Percentiles rank a stretch among this genome's conserved stretches.
Conservation (phyloP, 2,329 filamentous ascomycete species). For the Orbilia javanica region DNA sequence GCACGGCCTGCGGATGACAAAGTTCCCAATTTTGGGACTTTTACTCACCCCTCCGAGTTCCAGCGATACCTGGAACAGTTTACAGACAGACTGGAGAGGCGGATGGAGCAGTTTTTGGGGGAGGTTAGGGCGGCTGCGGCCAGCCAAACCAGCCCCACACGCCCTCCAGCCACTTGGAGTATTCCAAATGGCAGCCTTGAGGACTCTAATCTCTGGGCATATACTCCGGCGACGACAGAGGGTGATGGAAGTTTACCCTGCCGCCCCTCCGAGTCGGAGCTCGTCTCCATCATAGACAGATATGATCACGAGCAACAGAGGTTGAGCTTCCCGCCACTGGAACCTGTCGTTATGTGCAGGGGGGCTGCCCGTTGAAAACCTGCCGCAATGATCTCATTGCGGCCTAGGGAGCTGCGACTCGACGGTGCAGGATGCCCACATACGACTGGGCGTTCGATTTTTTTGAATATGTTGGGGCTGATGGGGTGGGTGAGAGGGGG, state of each 20-base stretch:
- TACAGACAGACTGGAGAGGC: background rate
- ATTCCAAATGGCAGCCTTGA: background rate
- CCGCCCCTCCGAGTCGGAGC: constrained; percentile 1
- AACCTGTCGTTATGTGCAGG: background rate
- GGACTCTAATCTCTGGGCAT: background rate
- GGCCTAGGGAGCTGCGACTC: background rate
- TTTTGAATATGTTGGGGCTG: background rate
- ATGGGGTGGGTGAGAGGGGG: background rate
- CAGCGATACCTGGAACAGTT: background rate
- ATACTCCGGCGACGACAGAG: constrained; percentile 5
- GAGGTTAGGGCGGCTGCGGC: background rate
- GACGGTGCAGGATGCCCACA: background rate
- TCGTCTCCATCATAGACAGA: background rate
- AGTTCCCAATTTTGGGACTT: background rate
- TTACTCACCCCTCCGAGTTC: constrained; percentile 10
- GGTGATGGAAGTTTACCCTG: background rate
- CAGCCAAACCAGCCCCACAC: background rate
- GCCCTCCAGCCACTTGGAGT: background rate
- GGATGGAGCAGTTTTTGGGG: constrained; percentile 9
- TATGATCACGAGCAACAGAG: background rate
- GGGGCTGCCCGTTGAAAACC: background rate
- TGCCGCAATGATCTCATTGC: constrained; percentile 13
- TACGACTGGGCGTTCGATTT: background rate
- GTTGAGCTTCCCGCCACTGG: background rate
- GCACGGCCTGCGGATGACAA: background rate